Evolutionary conservation across 768 basidiomycete genomes (phyloP).

Genomic region (Xerocomellus intermedius): DNA sequence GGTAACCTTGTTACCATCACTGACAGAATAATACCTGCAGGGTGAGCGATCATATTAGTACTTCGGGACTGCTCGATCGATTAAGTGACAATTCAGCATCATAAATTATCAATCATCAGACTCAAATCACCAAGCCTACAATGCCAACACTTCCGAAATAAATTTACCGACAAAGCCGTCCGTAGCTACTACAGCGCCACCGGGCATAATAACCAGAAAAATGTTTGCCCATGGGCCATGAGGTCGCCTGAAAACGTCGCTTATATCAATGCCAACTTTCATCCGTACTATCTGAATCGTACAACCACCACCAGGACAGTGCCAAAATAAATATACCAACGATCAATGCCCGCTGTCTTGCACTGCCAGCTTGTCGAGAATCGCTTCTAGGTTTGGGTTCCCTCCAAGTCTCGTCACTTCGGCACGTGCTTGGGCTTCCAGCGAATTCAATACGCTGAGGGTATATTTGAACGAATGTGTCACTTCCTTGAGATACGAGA

Average conservation of each 20-base stretch:
- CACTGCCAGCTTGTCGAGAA: slow-evolving; percentile 52
- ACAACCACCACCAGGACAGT: background rate
- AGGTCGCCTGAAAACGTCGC: background rate
- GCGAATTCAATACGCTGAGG: slow-evolving; percentile 55
- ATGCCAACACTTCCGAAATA: background rate
- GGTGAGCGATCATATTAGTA: background rate
- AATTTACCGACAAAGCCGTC: background rate
- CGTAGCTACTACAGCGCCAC: background rate
- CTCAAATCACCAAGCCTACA: background rate
- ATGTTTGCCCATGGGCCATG: background rate
- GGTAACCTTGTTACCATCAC: background rate
- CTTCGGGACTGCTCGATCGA: background rate
- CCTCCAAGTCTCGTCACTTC: slow-evolving; percentile 80
- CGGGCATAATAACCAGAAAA: background rate
- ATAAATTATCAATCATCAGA: background rate
- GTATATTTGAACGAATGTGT: slow-evolving; percentile 92
- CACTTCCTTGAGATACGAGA: slow-evolving; percentile 69
- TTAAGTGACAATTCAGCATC: background rate
- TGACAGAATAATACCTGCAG: background rate
- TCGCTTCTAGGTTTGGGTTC: slow-evolving; percentile 57
- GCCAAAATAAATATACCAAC: background rate
- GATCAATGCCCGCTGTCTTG: background rate
- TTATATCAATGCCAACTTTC: background rate
- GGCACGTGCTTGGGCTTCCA: slow-evolving; percentile 63
- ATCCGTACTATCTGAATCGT: background rate